These are phyloP conservation scores for Pouteria glomerata DNA, from an alignment of 148 eudicot genomes.

Conservation along the genomic window DNA sequence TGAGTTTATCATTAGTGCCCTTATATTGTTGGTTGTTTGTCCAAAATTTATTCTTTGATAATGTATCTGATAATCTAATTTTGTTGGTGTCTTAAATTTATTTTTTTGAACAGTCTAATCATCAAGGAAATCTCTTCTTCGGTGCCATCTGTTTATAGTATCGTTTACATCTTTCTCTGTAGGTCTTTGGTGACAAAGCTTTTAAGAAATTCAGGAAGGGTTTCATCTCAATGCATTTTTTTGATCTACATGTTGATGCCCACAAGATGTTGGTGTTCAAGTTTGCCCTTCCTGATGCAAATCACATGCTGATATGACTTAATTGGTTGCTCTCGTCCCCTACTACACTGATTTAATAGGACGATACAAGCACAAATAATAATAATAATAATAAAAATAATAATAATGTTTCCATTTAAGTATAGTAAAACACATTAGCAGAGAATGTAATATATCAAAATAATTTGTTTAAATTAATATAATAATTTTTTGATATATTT, in stretches of 20 bases:
- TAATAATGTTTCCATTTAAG: too few species aligned
- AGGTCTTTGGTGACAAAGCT: slow-evolving; percentile 89
- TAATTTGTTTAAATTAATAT: too few species aligned
- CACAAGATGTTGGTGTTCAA: slow-evolving; percentile 79
- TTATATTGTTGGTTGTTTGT: neutral
- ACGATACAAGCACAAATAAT: slow-evolving; percentile 82
- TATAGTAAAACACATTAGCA: too few species aligned
- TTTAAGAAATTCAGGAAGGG: slow-evolving; percentile 70
- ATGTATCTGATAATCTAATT: neutral
- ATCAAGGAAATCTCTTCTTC: neutral
- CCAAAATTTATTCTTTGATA: neutral
- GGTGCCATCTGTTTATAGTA: neutral
- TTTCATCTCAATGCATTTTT: slow-evolving; percentile 94
- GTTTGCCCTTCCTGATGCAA: slow-evolving; percentile 76
- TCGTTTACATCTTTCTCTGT: slow-evolving; percentile 15
- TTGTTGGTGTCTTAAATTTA: neutral
- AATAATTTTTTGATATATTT: too few species aligned
- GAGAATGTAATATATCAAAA: too few species aligned
- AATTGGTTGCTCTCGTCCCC: slow-evolving; percentile 86
- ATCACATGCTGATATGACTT: slow-evolving; percentile 79
- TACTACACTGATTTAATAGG: slow-evolving; percentile 92
- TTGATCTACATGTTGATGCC: slow-evolving; percentile 70
- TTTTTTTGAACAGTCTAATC: slow-evolving; percentile 1
- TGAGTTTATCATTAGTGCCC: neutral
- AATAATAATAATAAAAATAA: too few species aligned